A percentile compares a stretch with the other conserved stretches of the same genome.
Conservation (phyloP, 2,329 filamentous ascomycete genomes). For the Claviceps sp. region DNA sequence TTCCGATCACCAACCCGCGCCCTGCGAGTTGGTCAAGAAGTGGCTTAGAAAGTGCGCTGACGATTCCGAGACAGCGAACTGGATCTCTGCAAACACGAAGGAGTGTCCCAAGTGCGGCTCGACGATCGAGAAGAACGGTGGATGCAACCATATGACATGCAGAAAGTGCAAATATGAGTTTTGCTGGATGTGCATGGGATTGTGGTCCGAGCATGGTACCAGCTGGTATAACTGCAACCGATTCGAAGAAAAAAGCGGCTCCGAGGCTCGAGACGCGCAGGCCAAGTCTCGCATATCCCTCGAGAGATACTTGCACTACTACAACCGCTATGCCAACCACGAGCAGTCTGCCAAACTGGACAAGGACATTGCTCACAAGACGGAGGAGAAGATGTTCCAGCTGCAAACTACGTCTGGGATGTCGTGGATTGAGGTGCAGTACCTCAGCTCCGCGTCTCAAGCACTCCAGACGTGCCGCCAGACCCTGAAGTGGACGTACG, state of each 20-base stretch:
- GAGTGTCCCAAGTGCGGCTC: conserved; percentile 93
- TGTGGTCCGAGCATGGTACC: conserved; percentile 96
- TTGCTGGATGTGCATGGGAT: conserved; percentile 99
- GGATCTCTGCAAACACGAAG: conserved; percentile 98
- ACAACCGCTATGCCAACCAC: conserved; percentile 97
- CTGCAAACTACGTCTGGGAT: conserved; percentile 87
- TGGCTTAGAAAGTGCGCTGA: conserved; percentile 99
- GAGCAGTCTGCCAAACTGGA: conserved; percentile 95
- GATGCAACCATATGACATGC: conserved; percentile 97
- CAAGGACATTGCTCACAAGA: conserved; percentile 91
- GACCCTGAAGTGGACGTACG: conserved; percentile 98
- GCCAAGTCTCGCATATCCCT: conserved; percentile 80
- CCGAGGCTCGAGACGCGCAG: conserved; percentile 81
- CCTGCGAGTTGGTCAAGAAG: conserved; percentile 79
- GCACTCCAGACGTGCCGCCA: conserved; percentile 94
- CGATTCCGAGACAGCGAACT: conserved; percentile 95
- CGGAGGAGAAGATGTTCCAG: conserved; percentile 97
- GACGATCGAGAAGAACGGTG: conserved; percentile 97
- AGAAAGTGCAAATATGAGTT: conserved; percentile 93
- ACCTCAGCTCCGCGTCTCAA: conserved; percentile 84
- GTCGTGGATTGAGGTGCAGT: conserved; percentile 99
- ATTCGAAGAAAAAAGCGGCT: conserved; percentile 89
- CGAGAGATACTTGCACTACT: conserved; percentile 96
- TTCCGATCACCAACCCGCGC: conserved; percentile 83
- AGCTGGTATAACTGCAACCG: conserved; percentile 99